Evolutionary conservation across 108 stramenopile species (phyloP).

Genomic region (Nitzschia inconspicua): DNA sequence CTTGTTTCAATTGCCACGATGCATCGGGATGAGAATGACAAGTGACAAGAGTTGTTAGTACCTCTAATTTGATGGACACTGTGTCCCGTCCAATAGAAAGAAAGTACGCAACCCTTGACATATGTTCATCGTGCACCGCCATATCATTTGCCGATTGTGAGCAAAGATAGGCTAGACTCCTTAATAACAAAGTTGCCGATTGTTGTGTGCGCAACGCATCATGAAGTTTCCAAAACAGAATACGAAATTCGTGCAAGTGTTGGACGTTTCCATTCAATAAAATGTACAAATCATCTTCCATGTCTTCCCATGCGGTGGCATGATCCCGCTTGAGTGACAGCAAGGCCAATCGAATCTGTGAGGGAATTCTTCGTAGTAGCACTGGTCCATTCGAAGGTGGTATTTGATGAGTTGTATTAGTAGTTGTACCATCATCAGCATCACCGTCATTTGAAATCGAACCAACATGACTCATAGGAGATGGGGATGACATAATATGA

Average conservation of each 20-base stretch:
- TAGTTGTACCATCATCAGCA: too few relatives aligned
- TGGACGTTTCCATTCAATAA: constrained; percentile 7
- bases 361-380: not conserved
- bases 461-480: too few relatives aligned
- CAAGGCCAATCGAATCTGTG: constrained; percentile 1
- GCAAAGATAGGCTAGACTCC: constrained; percentile 13
- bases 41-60: constrained; percentile 7
- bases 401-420: too few relatives aligned
- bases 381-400: not conserved
- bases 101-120: constrained; percentile 2
- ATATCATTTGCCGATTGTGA: not conserved
- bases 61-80: constrained; percentile 3
- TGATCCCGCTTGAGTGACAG: constrained; percentile 6
- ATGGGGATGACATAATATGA: too few relatives aligned
- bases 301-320: constrained; percentile 4
- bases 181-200: too few relatives aligned
- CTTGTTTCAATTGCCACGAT: too few relatives aligned
- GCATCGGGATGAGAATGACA: constrained; percentile 4
- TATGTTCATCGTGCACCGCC: constrained; percentile 9
- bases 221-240: too few relatives aligned
- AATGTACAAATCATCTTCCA: constrained; percentile 24
- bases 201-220: too few relatives aligned
- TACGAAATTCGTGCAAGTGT: too few relatives aligned
- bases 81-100: constrained; percentile 4
- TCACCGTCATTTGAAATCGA: too few relatives aligned